Percentiles rank a stretch among this genome's conserved stretches.
phyloP scores from a whole-genome alignment of 2,329 filamentous ascomycete species.

The Sordariomycetes sp. region DNA sequence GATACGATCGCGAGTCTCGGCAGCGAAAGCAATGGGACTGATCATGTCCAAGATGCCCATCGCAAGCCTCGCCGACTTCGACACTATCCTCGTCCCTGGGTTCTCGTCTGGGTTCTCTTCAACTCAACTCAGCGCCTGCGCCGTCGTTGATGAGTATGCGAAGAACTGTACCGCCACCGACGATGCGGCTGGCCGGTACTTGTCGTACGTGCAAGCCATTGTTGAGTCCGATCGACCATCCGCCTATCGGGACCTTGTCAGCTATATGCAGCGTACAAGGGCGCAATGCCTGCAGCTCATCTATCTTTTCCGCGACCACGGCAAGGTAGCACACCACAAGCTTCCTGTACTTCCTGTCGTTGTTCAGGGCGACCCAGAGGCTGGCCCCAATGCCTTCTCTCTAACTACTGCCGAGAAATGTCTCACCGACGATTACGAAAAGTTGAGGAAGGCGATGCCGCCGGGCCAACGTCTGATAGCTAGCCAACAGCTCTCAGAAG shows the following conservation, averaged over 20 bases:
- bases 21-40: constrained; percentile 77
- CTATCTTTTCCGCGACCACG: constrained; percentile 85
- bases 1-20: constrained; percentile 80
- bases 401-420: constrained; percentile 82
- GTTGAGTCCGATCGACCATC: constrained; percentile 73
- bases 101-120: constrained; percentile 71
- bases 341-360: constrained; percentile 79
- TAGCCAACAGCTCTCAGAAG: constrained; percentile 68
- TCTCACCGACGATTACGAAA: constrained; percentile 75
- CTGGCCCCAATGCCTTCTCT: constrained; percentile 87
- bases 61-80: constrained; percentile 52
- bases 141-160: constrained; percentile 84
- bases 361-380: constrained; percentile 86
- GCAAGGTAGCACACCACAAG: constrained; percentile 66
- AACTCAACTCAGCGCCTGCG: constrained; percentile 73
- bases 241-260: constrained; percentile 84
- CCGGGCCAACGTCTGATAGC: constrained; percentile 82
- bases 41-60: constrained; percentile 72
- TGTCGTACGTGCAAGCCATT: constrained; percentile 59
- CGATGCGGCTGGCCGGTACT: constrained; percentile 39
- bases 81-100: constrained; percentile 52
- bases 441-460: constrained; percentile 78
- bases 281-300: constrained; percentile 87
- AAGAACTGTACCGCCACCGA: constrained; percentile 42
- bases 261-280: constrained; percentile 79